Evolutionary conservation across 495 filamentous ascomycete species (phyloP).

Genomic region (Penicillium antarcticum): DNA sequence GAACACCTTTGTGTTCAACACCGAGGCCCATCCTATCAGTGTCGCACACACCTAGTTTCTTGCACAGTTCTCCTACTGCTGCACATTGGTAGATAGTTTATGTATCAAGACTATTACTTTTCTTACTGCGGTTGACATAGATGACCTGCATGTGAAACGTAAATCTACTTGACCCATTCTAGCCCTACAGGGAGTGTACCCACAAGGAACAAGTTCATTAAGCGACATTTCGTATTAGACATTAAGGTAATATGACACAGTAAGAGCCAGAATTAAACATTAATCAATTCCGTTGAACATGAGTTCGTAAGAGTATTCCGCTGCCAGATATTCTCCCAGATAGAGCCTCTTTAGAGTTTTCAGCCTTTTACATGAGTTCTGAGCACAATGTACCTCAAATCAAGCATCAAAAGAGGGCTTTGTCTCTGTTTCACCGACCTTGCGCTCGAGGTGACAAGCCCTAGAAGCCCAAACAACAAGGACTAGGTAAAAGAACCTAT

Average conservation of each 20-base stretch:
- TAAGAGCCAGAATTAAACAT: background rate
- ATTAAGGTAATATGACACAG: background rate
- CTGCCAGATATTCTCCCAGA: no score
- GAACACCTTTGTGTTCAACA: conserved; percentile 77
- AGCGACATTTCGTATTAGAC: background rate
- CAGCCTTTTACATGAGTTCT: no score
- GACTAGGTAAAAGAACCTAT: conserved; percentile 10
- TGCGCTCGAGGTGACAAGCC: conserved; percentile 13
- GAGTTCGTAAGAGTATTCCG: no score
- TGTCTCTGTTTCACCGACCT: background rate
- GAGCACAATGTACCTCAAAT: background rate
- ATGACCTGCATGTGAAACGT: background rate
- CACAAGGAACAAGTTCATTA: no score
- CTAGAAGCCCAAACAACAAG: conserved; percentile 11
- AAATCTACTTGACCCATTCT: no score
- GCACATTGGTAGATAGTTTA: background rate
- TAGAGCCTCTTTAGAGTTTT: no score
- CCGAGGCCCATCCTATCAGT: conserved; percentile 76
- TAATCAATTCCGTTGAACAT: background rate
- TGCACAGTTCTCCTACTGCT: background rate
- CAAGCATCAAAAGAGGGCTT: conserved; percentile 2
- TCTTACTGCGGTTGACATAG: background rate
- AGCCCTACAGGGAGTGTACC: no score
- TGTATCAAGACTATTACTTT: background rate
- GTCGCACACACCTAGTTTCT: conserved; percentile 32